Base-by-base conservation (phyloP, 2,329 filamentous ascomycete genomes). In the Hypoxylon sp. region DNA sequence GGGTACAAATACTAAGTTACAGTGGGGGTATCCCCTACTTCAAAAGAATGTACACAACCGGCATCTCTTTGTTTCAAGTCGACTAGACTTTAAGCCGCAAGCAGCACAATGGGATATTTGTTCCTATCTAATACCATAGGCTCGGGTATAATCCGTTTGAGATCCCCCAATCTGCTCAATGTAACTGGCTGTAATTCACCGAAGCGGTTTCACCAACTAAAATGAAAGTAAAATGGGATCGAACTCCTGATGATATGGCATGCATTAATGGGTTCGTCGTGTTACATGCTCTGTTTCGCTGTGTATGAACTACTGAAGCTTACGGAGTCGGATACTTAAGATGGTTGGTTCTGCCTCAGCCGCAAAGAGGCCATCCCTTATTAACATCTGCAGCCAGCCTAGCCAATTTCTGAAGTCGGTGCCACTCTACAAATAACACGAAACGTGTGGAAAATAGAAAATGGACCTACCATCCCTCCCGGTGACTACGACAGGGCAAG, bases 391-490 rank as follows among this genome's bases (percentile, higher is more conserved):
- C 30, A 28, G 39, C 37, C 39, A 56, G 10, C 26, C 22, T 49
- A 34, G 22, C 19, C 13, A 28, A 30, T 10, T 37, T 5, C 57
- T 46, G 5, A 34, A 61, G 20, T 15, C 5, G 20, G 53, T 22
- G 1, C 39, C 28, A 34, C 62, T 55, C 44, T 55, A n/a, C 53
- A 52, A 62, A 65, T 56, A 52, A 52, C 50, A 58, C 17, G 48
- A 56, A 62, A 65, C 46, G 37, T 20, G 13, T 26, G 4, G 4
- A 28, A 30, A 4, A 30, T 24, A 5, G 34, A 24, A 26, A 53
- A 15, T 24, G n/a, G 10, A 52, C 11, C n/a, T 6, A 39, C 20
- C 4, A 34, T 62, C 59, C 58, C 54, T 62, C 19, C 54, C 55
- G 46, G 15, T 15, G 17, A 37, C 11, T 24, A 24, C 44, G 37